Evolutionary conservation across 106 monocot genomes (phyloP), one percentile per base, ranked within the genome.

Genomic region (Apostasia ramifera): DNA sequence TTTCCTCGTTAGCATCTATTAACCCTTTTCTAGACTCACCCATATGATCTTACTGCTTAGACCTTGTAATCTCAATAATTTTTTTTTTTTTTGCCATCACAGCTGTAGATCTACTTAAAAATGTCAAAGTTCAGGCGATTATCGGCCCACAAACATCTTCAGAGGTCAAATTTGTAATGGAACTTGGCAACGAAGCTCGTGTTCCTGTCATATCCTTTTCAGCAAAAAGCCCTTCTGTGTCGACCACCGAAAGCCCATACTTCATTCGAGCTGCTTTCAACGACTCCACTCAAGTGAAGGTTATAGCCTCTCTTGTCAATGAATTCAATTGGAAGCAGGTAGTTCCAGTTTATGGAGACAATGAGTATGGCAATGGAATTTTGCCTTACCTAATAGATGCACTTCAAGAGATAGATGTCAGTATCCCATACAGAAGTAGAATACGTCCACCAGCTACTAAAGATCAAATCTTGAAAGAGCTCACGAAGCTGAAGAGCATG

Each of bases 201-300:
- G 94, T 94, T 40, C 94, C 94, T 0, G 47, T 94, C 53, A 73
- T 94, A n/a, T 83, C 88, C 15, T 94, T 85, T 65, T 83, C 94
- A 1, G 94, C 94, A 15, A 87, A 76, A 42, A 85, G 85, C 42
- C 80, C 82, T 6, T 72, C 75, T 46, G 61, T 81, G 55, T 81
- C 81, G 3, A 44, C 79, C 41, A 44, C 40, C 10, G 68, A 72
- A 45, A 81, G 40, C 47, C 64, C 73, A 39, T 94, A 77, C 47
- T 94, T 94, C 70, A 64, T 94, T 53, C 63, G 81, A 14, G 76
- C 91, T 5, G 76, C 77, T 59, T 66, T 76, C 41, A 78, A 83
- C 44, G 88, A 94, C 68, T 75, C 79, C 12, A 59, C 68, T 15
- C 90, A 90, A 69, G 88, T 81, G 6, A 26, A 75, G 40, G 85